A percentile compares a stretch with the other conserved stretches of the same genome.
Evolutionary conservation across 2,329 filamentous ascomycete genomes (phyloP).

Genomic region (Akanthomyces muscarius): DNA sequence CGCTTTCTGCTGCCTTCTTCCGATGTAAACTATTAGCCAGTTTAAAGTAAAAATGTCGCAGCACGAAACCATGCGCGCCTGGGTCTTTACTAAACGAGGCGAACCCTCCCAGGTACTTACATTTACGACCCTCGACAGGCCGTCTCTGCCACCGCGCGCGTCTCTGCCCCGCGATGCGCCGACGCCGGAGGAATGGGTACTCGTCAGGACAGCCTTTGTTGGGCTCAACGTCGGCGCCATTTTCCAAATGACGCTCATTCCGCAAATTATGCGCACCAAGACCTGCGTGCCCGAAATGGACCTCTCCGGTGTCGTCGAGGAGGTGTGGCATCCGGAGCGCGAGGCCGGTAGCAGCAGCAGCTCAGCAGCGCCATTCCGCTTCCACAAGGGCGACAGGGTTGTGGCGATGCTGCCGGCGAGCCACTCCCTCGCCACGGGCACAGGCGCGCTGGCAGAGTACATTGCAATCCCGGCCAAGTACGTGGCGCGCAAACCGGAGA

Average conservation of each 20-base stretch:
- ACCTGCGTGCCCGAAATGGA: slow-evolving; percentile 41
- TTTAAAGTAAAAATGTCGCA: neutral
- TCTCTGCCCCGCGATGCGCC: slow-evolving; percentile 28
- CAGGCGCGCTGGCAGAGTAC: slow-evolving; percentile 39
- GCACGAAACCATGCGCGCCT: slow-evolving; percentile 23
- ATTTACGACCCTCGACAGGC: slow-evolving; percentile 23
- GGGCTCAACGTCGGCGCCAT: slow-evolving; percentile 44
- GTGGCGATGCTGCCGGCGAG: slow-evolving; percentile 37
- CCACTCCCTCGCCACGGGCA: slow-evolving; percentile 31
- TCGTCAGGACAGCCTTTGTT: slow-evolving; percentile 39
- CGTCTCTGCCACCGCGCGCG: slow-evolving; percentile 26
- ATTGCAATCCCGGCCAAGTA: slow-evolving; percentile 34
- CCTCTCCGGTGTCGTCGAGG: slow-evolving; percentile 38
- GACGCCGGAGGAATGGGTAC: slow-evolving; percentile 33
- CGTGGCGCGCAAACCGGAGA: slow-evolving; percentile 30
- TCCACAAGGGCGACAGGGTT: slow-evolving; percentile 31
- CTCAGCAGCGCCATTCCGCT: slow-evolving; percentile 18
- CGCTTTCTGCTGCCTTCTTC: neutral
- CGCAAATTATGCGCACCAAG: slow-evolving; percentile 33
- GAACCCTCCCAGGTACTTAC: slow-evolving; percentile 26
- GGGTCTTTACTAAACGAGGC: slow-evolving; percentile 29
- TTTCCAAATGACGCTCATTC: slow-evolving; percentile 39
- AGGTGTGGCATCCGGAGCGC: slow-evolving; percentile 30
- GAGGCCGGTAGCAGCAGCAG: neutral
- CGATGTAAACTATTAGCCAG: neutral